Base-by-base conservation (phyloP, 306 rosid species). In the Carpinus fangiana region DNA sequence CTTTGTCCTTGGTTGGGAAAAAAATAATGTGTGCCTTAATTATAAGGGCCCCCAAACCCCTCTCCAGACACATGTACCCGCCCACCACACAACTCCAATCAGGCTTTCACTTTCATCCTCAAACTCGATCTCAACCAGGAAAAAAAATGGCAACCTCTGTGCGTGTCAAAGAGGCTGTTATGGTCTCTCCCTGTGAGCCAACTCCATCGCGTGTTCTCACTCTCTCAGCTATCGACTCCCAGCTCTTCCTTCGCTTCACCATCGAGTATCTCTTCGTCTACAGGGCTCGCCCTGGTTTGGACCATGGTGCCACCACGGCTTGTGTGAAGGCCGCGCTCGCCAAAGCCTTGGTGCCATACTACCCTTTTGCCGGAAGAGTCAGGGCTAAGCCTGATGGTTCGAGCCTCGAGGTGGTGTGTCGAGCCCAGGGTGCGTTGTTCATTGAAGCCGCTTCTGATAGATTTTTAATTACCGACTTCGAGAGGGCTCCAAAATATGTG, bases 181-280 rank as follows among this genome's bases (percentile, higher is more conserved):
- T 92, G 12, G 72, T 94, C 18, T 78, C 84, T 0, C 98, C 98
- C 12, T 82, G 92, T 14, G 92, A 87, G 10, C 92, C 93, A 71
- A 89, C 92, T 51, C 97, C 97, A 5, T 4, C 55, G n/a, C 70
- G 78, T 56, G 78, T 87, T 7, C 90, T 94, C 36, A 1, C 78
- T 2, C 97, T 94, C 56, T 94, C 98, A 0, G 76, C 97, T 26
- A 34, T 94, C 4, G 98, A 94, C 56, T 94, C 97, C 1, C 98
- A 94, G 59, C 96, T 87, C 82, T 94, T 94, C 79, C 92, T 94
- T 31, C 97, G 97, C 31, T 94, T 94, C 88, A 89, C 92, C 7
- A 86, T 92, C 1, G 98, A 94, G 75, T 94, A 92, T 73, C 95
- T 94, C 67, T 18, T 92, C 0, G 34, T 92, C 12, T 94, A 88